Evolutionary conservation across 257 asterid genomes (phyloP).

Genomic region (Fraxinus excelsior): DNA sequence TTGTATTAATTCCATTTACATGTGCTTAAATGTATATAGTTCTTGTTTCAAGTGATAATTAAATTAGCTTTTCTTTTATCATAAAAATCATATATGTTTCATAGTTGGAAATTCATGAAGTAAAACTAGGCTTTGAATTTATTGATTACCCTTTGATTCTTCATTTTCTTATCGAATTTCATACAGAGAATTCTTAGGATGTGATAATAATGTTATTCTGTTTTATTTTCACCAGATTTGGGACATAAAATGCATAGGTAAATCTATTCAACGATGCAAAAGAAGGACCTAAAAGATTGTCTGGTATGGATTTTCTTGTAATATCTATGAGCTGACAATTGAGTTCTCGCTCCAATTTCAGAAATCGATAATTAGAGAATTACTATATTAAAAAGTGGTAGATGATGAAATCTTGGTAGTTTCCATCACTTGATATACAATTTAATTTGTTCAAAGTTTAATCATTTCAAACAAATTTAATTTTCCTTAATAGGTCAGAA

Average conservation of each 20-base stretch:
- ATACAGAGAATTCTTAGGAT: too few species aligned
- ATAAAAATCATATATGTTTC: background rate
- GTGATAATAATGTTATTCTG: too few species aligned
- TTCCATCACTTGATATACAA: background rate
- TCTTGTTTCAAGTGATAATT: background rate
- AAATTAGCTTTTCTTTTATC: background rate
- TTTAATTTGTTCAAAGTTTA: background rate
- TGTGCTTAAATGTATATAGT: background rate
- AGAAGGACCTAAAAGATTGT: too few species aligned
- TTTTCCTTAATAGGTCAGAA: background rate
- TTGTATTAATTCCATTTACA: background rate
- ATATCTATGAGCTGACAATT: background rate
- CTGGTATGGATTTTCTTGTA: background rate
- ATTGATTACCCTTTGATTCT: background rate
- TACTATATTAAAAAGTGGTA: background rate
- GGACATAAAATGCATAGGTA: too few species aligned
- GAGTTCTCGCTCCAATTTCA: background rate
- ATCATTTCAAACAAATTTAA: background rate
- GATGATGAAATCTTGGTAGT: background rate
- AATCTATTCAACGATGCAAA: too few species aligned
- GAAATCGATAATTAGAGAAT: background rate
- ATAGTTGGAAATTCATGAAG: too few species aligned
- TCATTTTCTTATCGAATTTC: too few species aligned
- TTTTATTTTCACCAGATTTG: too few species aligned
- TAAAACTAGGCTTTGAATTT: too few species aligned